Evolutionary conservation across 306 rosid genomes (phyloP).

Genomic region (Elaeagnus macrophylla): DNA sequence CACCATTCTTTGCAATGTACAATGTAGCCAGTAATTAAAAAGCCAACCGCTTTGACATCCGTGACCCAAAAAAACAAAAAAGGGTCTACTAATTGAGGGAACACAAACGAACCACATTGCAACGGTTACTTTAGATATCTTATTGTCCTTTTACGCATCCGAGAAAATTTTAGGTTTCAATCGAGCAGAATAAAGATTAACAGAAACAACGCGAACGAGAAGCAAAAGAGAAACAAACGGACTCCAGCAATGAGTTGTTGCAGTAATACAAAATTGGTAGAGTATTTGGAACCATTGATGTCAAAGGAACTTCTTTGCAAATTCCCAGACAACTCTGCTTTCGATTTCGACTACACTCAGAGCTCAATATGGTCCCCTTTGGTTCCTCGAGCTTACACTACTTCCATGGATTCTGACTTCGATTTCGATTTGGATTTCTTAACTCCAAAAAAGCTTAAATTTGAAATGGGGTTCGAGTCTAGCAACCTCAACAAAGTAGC

Average conservation of each 20-base stretch:
- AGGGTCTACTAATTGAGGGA: too few species aligned
- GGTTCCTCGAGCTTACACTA: constrained; percentile 30
- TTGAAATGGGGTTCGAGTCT: constrained; percentile 16
- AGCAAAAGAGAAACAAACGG: neutral
- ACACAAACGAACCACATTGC: neutral
- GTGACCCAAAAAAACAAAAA: neutral
- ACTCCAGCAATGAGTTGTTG: constrained; percentile 12
- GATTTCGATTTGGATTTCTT: constrained; percentile 32
- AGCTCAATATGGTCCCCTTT: constrained; percentile 92
- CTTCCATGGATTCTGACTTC: constrained; percentile 35
- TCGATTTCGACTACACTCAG: constrained; percentile 73
- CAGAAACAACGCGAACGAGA: too few species aligned
- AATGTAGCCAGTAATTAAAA: too few species aligned
- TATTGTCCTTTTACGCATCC: neutral
- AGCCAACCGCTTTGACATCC: too few species aligned
- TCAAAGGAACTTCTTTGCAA: constrained; percentile 64
- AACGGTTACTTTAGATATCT: constrained; percentile 32
- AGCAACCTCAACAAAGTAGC: constrained; percentile 21
- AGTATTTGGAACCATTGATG: constrained; percentile 71
- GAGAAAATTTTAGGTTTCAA: too few species aligned
- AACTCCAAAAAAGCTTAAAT: constrained; percentile 46
- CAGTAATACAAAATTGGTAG: constrained; percentile 43
- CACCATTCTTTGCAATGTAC: too few species aligned
- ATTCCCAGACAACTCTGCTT: constrained; percentile 86
- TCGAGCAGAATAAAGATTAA: too few species aligned